Base-by-base conservation (phyloP, 345 rosid species). In the Barbarea vulgaris region DNA sequence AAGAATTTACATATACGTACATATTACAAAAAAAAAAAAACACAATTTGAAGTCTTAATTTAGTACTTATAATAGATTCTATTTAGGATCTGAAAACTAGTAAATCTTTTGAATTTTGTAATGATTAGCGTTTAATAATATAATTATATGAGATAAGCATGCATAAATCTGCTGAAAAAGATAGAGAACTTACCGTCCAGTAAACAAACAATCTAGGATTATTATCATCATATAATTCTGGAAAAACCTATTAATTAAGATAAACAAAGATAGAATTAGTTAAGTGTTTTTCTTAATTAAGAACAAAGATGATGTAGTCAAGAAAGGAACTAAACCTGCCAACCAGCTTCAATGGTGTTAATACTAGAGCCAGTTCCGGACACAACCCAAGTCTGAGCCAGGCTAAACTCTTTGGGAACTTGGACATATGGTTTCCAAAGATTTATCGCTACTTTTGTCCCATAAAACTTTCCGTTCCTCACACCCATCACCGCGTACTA, bases 331-430 rank as follows among this genome's bases (percentile, higher is more conserved):
- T 18, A 64, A 55, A 83, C 85, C 90, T 88, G 93, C 93, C 89
- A 88, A 63, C 93, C 90, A 66, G 87, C 93, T 81, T 88, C 93
- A 67, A 88, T 85, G 64, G 83, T 85, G 55, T 85, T 88, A 74
- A 86, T 87, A 81, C 57, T 84, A 21, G 72, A 51, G 56, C 85
- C 84, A 36, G 80, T 73, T 48, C 90, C 88, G 64, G 90, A 87
- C 27, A 84, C 30, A 55, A 88, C 72, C 93, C 89, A 88, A 50
- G 86, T 79, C 70, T 88, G 93, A 57, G 87, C 83, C 79, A 88
- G 67, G 80, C 90, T 88, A 79, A 85, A 86, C 56, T 88, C 93
- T 72, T 81, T 80, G 44, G 83, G 68, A 68, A 76, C 81, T 53
- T 86, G 86, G 41, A 85, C 85, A 67, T 77, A 82, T 41, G 93